These are phyloP conservation scores for Puccinia coronata DNA, from an alignment of 1,284 basidiomycete genomes.

Conservation along the genomic window DNA sequence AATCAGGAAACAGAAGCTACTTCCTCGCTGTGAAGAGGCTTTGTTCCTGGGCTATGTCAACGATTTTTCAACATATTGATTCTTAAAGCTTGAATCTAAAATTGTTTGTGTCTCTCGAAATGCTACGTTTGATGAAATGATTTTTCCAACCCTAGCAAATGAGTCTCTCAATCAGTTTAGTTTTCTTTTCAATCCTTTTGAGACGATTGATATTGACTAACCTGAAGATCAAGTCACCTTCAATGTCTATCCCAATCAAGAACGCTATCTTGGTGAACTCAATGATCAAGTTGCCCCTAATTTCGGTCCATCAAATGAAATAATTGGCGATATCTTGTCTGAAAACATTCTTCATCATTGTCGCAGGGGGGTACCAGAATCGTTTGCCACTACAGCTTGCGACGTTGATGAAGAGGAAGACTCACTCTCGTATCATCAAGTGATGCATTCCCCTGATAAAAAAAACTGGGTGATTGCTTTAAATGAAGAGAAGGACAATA, in stretches of 20 bases:
- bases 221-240: too few species aligned
- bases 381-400: too few species aligned
- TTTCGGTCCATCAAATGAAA: background rate
- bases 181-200: constrained; percentile 12
- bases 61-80: background rate
- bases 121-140: background rate
- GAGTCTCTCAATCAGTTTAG: background rate
- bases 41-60: background rate
- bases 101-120: background rate
- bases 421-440: background rate
- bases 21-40: background rate
- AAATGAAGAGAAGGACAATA: background rate
- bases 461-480: background rate
- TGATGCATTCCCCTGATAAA: background rate
- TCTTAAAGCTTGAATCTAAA: background rate
- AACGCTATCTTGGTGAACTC: too few species aligned
- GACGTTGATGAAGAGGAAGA: too few species aligned
- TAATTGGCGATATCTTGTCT: background rate
- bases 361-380: background rate
- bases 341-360: background rate
- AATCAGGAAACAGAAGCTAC: background rate
- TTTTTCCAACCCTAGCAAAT: background rate
- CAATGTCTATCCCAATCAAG: too few species aligned
- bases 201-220: background rate
- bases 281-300: too few species aligned